Evolutionary conservation across 2,329 filamentous ascomycete species (phyloP).

Genomic region (Nigrospora oryzae): DNA sequence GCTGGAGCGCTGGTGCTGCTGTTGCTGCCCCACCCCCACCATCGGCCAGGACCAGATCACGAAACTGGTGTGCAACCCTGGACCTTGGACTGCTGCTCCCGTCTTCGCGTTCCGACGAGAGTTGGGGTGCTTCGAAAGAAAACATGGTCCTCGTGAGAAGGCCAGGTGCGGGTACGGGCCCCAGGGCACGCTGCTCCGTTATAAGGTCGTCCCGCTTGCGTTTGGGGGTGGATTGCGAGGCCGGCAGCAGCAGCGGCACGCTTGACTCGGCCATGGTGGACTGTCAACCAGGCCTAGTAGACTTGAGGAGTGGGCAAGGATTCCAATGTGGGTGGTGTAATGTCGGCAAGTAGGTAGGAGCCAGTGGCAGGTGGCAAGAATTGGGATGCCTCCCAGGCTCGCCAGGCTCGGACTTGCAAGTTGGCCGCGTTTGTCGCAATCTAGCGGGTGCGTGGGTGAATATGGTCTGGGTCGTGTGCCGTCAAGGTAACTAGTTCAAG

Average conservation of each 20-base stretch:
- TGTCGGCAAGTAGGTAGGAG: too few relatives aligned
- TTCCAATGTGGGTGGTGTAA: too few relatives aligned
- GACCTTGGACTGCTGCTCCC: constrained; percentile 44
- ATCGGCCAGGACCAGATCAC: constrained; percentile 35
- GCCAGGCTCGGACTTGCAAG: too few relatives aligned
- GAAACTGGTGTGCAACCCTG: constrained; percentile 42
- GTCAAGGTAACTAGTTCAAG: too few relatives aligned
- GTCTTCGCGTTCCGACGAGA: constrained; percentile 23
- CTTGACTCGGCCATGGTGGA: too few relatives aligned
- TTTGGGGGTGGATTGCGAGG: constrained; percentile 28
- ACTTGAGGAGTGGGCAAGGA: too few relatives aligned
- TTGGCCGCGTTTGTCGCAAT: too few relatives aligned
- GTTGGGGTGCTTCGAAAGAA: constrained; percentile 32
- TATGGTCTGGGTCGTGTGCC: too few relatives aligned
- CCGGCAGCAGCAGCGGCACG: background rate
- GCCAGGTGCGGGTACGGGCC: constrained; percentile 3
- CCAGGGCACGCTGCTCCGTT: constrained; percentile 11
- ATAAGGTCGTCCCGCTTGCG: constrained; percentile 31
- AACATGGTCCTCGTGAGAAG: constrained; percentile 22
- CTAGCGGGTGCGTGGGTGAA: too few relatives aligned
- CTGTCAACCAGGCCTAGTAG: too few relatives aligned
- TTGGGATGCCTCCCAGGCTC: too few relatives aligned
- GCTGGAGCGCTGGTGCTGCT: constrained; percentile 4
- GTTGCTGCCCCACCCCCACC: constrained; percentile 36
- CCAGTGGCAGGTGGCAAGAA: too few relatives aligned